Base-by-base conservation (phyloP, 2,329 filamentous ascomycete genomes). In the Samsoniella hepiali region DNA sequence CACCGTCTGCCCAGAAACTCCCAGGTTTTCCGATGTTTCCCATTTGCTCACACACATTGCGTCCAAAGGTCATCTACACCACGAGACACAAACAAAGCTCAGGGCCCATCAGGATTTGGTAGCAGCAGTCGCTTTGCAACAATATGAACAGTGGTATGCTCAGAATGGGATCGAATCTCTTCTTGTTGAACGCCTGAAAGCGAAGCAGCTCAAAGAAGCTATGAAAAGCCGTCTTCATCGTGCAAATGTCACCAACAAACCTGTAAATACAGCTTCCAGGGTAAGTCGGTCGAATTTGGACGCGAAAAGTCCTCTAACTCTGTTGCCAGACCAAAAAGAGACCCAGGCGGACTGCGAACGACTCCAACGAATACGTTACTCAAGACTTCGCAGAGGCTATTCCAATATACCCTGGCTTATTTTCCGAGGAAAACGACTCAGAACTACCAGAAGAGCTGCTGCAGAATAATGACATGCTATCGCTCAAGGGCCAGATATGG, bases 21-120 rank as follows among this genome's bases (percentile, higher is more conserved):
- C 91, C 45, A 84, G 78, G 36, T 97, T 97, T 77, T 96, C 92
- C 63, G 94, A 98, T 75, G 82, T 93, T 51, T 97, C 93, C 40
- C 94, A 97, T 75, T 81, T 97, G 44, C 85, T 98, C 72, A 98
- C 94, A 13, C 94, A 98, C 73, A 86, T 97, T 66, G 87, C 90
- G 65, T 97, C 93, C 67, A 97, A 97, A 74, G 90, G 90, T n/a
- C 94, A 98, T 74, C 80, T 97, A 40, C 88, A 92, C 65, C 85
- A 91, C 72, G 88, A 91, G 70, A 96, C 93, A 78, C 92, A 91
- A 71, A 83, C 92, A 59, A 88, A 91, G 70, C 85, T 97, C 68
- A 86, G 85, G 63, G 85, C 88, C 62, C 83, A 86, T 61, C 82
- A 84, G 53, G 90, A 96, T 65, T 75, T 81, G n/a, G 78, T 78